Evolutionary conservation across 1,284 basidiomycete genomes (phyloP), one percentile per base, ranked within the genome.

Genomic region (Tilletia setariae): DNA sequence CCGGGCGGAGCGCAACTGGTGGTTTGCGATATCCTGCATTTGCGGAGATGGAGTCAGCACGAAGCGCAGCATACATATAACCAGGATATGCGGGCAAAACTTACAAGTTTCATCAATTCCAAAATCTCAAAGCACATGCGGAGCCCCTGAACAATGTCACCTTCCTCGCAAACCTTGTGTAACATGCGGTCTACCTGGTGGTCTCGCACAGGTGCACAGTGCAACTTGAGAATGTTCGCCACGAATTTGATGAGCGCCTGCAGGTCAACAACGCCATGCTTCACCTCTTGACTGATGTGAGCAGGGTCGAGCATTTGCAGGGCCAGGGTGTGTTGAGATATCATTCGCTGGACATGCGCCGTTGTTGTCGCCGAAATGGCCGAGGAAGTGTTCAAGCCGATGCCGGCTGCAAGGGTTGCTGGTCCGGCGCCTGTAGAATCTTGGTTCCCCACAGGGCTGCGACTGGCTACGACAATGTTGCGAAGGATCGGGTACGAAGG

Each of bases 181-280:
- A 94, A 89, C 91, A 96, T 93, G 64, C 87, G 86, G 79, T 94
- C 91, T 53, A 96, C 90, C 67, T 89, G 87, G 13, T 86, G 86
- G 84, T 96, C 93, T 44, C 93, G 87, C 88, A 94, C 94, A 11
- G 93, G 93, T 2, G 94, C 93, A 74, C 94, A 95, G 79, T 96
- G 93, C 53, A 89, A 88, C 84, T 94, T 93, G 74, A 96, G 87
- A 16, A 91, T 90, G 70, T 88, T 86, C 19, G 91, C 93, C 73
- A 95, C 89, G 67, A 89, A 88, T 59, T 86, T 83, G 83, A 95
- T 92, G 53, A 95, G 86, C n/a, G 88, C 88, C 13, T 88, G 86
- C 47, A 91, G 89, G 82, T 94, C 91, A 78, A 93, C 91, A n/a
- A 90, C 85, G 47, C 87, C 87, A 71, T 90, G 90, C 63, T 86